Evolutionary conservation across 2,329 filamentous ascomycete species (phyloP).

Genomic region (Rhynchosporium agropyri): DNA sequence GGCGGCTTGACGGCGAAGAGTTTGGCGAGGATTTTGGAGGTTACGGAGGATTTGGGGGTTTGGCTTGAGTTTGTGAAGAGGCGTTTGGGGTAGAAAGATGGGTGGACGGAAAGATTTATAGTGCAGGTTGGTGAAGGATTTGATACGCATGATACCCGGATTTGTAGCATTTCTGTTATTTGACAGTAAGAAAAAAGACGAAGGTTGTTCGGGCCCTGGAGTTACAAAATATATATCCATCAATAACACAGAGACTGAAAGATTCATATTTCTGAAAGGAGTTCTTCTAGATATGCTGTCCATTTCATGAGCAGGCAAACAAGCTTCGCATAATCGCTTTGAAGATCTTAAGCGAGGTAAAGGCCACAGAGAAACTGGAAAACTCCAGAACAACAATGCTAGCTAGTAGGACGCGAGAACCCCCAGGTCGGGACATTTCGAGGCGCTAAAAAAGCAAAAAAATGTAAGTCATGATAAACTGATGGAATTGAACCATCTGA

Average conservation of each 20-base stretch:
- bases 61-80: slow-evolving; percentile 53
- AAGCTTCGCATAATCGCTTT: no score
- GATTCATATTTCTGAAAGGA: no score
- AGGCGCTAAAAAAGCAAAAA: slow-evolving; percentile 28
- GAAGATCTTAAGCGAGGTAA: no score
- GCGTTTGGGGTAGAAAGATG: slow-evolving; percentile 33
- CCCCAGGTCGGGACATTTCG: no score
- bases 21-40: slow-evolving; percentile 49
- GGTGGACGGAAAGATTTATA: background rate
- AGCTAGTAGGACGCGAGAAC: no score
- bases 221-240: background rate
- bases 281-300: no score
- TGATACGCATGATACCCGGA: slow-evolving; percentile 19
- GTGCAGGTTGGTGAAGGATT: background rate
- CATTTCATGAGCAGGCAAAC: no score
- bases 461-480: slow-evolving; percentile 26
- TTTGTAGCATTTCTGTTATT: slow-evolving; percentile 2
- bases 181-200: background rate
- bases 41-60: slow-evolving; percentile 52
- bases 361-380: no score
- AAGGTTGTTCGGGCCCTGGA: background rate
- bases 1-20: slow-evolving; percentile 39
- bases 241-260: no score
- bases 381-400: no score
- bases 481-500: slow-evolving; percentile 36